A percentile compares a stretch with the other conserved stretches of the same genome.
Conservation (phyloP, 1,284 basidiomycete species). For the Ganoderma lucidum region DNA sequence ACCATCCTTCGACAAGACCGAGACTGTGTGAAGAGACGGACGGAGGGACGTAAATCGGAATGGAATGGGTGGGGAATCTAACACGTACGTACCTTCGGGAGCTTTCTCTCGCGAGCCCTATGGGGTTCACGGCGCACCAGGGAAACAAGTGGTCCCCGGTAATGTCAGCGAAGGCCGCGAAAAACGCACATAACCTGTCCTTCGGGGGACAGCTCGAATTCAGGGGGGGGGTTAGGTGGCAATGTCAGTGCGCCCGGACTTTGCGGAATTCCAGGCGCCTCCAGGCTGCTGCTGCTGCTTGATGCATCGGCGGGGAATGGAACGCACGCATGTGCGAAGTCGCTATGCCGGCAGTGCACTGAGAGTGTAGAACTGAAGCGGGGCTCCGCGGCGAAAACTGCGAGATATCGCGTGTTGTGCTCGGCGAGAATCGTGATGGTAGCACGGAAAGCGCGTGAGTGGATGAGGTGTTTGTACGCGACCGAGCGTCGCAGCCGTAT, state of each 20-base stretch:
- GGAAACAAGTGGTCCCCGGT: constrained; percentile 2
- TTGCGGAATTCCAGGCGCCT: constrained; percentile 27
- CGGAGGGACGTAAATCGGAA: constrained; percentile 14
- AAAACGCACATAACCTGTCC: constrained; percentile 3
- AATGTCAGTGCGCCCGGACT: constrained; percentile 23
- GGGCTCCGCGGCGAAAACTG: constrained; percentile 5
- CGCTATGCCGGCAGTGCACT: constrained; percentile 22
- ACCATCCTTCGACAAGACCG: constrained; percentile 1
- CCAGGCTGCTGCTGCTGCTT: constrained; percentile 18
- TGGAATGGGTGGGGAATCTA: not conserved
- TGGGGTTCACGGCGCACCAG: constrained; percentile 4
- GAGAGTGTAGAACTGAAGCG: constrained; percentile 4
- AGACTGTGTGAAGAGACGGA: constrained; percentile 8
- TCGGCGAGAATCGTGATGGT: constrained; percentile 5
- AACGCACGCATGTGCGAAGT: constrained; percentile 20
- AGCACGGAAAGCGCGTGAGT: constrained; percentile 4
- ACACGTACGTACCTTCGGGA: constrained; percentile 6
- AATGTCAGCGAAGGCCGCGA: not conserved
- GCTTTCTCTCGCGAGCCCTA: not conserved
- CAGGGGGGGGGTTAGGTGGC: constrained; percentile 15
- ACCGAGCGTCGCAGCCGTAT: constrained; percentile 1
- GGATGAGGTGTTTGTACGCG: constrained; percentile 1
- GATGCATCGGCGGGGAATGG: constrained; percentile 30
- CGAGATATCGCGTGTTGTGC: not conserved
- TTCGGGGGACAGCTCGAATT: constrained; percentile 15